Percentiles rank a stretch among this genome's conserved stretches.
Conservation (phyloP, 176 grass and related monocot species). For the Phragmites australis region DNA sequence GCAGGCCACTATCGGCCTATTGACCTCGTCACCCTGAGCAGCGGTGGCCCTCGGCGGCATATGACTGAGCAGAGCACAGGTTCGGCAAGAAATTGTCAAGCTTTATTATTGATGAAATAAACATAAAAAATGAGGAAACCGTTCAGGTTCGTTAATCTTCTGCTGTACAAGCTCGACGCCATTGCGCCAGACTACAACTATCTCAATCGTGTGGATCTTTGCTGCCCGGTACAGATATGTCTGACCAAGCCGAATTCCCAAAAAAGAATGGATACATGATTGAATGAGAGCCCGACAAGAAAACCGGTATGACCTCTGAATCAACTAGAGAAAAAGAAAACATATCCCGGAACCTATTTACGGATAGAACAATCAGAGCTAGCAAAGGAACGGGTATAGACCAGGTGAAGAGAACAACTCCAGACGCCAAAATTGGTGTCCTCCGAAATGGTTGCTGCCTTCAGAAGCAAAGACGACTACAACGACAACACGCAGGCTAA, state of each 20-base stretch:
- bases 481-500: constrained; percentile 32
- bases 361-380: constrained; percentile 29
- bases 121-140: neutral
- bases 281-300: constrained; percentile 28
- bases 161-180: constrained; percentile 39
- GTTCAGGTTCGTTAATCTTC: constrained; percentile 25
- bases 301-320: constrained; percentile 11
- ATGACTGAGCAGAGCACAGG: too few relatives aligned
- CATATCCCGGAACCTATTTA: constrained; percentile 18
- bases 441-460: constrained; percentile 24
- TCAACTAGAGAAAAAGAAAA: constrained; percentile 23
- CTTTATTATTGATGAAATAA: constrained; percentile 43
- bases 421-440: neutral
- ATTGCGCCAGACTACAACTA: constrained; percentile 29
- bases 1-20: too few relatives aligned
- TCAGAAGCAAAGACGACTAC: neutral
- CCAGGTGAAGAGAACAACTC: neutral
- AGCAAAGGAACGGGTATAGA: neutral
- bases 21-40: too few relatives aligned
- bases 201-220: constrained; percentile 17
- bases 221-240: constrained; percentile 5
- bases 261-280: neutral
- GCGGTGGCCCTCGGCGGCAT: too few relatives aligned
- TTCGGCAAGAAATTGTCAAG: neutral
- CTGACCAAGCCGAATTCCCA: constrained; percentile 8